Percentiles rank a stretch among this genome's conserved stretches.
Conservation (phyloP, 352 stramenopile species). For the Phytopythium chamaehyphon region DNA sequence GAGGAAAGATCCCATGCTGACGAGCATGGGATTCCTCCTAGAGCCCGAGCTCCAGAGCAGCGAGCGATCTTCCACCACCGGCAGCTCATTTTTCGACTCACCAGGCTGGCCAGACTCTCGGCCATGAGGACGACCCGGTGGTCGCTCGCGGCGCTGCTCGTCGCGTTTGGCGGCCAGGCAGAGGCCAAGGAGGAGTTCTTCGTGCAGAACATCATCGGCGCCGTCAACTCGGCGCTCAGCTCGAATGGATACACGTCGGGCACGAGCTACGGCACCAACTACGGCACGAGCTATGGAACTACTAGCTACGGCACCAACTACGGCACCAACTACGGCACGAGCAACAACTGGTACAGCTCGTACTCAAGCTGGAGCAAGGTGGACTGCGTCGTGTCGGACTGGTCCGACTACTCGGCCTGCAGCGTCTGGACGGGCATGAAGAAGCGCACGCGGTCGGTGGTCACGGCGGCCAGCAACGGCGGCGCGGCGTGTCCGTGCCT, state of each 20-base stretch:
- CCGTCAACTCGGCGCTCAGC: slow-evolving; percentile 1
- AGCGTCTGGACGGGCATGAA: slow-evolving; percentile 15
- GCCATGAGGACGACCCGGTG: background rate
- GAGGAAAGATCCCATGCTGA: no score
- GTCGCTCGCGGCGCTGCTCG: background rate
- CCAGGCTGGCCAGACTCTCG: background rate
- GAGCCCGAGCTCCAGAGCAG: no score
- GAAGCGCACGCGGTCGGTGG: slow-evolving; percentile 22
- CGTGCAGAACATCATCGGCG: background rate
- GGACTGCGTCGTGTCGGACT: slow-evolving; percentile 12
- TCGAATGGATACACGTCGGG: background rate
- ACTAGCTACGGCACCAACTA: slow-evolving; percentile 2
- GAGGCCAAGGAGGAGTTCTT: slow-evolving; percentile 1
- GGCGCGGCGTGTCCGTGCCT: slow-evolving; percentile 27
- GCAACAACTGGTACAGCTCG: background rate
- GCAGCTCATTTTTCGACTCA: background rate
- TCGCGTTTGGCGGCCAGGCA: background rate
- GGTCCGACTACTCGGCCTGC: slow-evolving; percentile 32
- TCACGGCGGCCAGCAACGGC: slow-evolving; percentile 14
- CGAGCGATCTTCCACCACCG: no score
- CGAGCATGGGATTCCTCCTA: no score
- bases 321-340: background rate
- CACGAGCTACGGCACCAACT: background rate
- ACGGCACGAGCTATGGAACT: background rate
- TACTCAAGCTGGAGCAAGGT: slow-evolving; percentile 3